Base-by-base conservation (phyloP, 2,329 filamentous ascomycete genomes). In the Sphaerulina populicola region DNA sequence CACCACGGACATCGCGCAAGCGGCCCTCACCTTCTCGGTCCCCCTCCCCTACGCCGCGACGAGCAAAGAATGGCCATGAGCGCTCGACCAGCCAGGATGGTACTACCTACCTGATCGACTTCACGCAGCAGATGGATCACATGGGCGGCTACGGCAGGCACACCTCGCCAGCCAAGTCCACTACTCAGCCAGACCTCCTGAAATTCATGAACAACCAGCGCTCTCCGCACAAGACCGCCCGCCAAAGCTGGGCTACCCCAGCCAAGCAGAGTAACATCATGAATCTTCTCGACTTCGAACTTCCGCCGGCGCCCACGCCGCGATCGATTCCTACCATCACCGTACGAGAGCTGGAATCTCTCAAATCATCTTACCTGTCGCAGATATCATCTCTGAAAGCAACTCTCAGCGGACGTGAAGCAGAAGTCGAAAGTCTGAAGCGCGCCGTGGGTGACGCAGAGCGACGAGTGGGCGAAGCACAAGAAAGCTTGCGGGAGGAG, bases 321-420 rank as follows among this genome's bases (percentile, higher is more conserved):
- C 83, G 91, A 55, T 95, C 88, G 49, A 80, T 97, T 35, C 93
- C 93, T 0, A 88, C 85, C 7, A 85, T 97, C 60, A 95, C 90
- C 1, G 87, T 93, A 1, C 82, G 93, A 31, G 93, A 98, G 71
- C 76, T 97, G 2, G 93, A 98, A 66, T 87, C 86, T 11, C 76
- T 97, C 54, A 97, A 97, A 68, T 96, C 90, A 0, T 80, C 79
- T 21, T 94, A 94, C 62, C 77, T 94, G 46, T 94, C 90, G 0
- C 88, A 97, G 66, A 94, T 98, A 53, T 94, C 88, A 56, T 88
- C 86, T n/a, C 79, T 98, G 14, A 93, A 88, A 64, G 93, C 93
- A 2, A 91, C 88, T 8, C 75, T 98, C 8, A 90, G 84, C 62
- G 93, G 93, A 44, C 94, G 93, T 64, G 91, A 97, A 66, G 91